Percentiles rank a stretch among this genome's conserved stretches.
phyloP scores from a whole-genome alignment of 2,329 filamentous ascomycete genomes.

The Talaromyces sp. region DNA sequence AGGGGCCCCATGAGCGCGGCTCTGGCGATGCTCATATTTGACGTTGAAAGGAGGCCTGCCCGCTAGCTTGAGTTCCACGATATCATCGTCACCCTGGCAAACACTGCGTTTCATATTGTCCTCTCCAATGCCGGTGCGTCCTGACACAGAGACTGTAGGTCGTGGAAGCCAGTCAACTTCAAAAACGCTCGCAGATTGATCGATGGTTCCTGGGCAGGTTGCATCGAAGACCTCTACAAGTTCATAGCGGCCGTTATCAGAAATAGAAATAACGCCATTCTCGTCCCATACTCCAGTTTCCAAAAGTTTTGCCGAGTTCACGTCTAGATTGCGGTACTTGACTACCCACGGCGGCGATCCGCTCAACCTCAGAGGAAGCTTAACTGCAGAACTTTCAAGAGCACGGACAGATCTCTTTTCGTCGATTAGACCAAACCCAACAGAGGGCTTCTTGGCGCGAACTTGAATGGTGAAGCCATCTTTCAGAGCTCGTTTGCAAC shows the following conservation, averaged over 20 bases:
- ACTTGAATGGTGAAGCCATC: slow-evolving; percentile 82
- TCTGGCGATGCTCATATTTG: slow-evolving; percentile 73
- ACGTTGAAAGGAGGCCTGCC: slow-evolving; percentile 80
- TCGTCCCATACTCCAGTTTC: slow-evolving; percentile 47
- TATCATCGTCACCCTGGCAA: slow-evolving; percentile 91
- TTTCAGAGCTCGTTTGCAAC: slow-evolving; percentile 80
- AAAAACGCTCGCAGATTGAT: slow-evolving; percentile 68
- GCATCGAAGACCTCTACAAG: slow-evolving; percentile 72
- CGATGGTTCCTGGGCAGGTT: slow-evolving; percentile 76
- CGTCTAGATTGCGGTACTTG: slow-evolving; percentile 64
- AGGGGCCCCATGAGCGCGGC: slow-evolving; percentile 60
- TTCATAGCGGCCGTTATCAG: slow-evolving; percentile 69
- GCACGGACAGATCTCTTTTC: slow-evolving; percentile 69
- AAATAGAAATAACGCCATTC: slow-evolving; percentile 67
- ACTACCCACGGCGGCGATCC: slow-evolving; percentile 82
- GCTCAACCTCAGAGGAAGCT: slow-evolving; percentile 76
- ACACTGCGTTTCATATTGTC: slow-evolving; percentile 72
- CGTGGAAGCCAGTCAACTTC: slow-evolving; percentile 80
- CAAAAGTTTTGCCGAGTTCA: slow-evolving; percentile 42
- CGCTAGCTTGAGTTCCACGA: slow-evolving; percentile 72
- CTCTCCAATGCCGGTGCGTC: slow-evolving; percentile 37
- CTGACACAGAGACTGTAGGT: slow-evolving; percentile 60
- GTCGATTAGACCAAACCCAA: slow-evolving; percentile 78
- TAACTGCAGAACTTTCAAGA: slow-evolving; percentile 68
- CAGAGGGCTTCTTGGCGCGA: slow-evolving; percentile 80